phyloP scores from a whole-genome alignment of 805 yeast species.

The Saccharomycopsis capsularis region DNA sequence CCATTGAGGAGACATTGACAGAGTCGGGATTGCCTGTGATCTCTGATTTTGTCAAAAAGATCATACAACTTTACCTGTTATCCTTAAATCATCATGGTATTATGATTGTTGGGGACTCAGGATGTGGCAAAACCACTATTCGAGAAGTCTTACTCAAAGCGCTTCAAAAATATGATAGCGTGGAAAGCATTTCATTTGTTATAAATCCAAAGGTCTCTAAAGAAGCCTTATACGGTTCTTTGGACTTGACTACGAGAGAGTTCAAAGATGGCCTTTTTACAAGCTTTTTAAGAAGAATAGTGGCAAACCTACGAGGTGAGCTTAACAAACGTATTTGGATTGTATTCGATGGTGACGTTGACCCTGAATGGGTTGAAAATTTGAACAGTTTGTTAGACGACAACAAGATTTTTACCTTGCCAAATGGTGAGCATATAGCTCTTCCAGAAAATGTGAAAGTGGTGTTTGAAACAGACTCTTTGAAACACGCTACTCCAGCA shows the following conservation, averaged over 20 bases:
- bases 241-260: slow-evolving; percentile 75
- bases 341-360: slow-evolving; percentile 86
- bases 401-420: slow-evolving; percentile 69
- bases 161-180: slow-evolving; percentile 30
- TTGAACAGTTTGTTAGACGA: slow-evolving; percentile 89
- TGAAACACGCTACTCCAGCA: slow-evolving; percentile 75
- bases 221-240: slow-evolving; percentile 55
- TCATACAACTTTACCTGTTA: slow-evolving; percentile 54
- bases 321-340: slow-evolving; percentile 56
- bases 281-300: slow-evolving; percentile 49
- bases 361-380: slow-evolving; percentile 90
- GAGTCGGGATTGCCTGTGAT: slow-evolving; percentile 31
- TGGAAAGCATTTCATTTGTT: slow-evolving; percentile 35
- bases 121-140: slow-evolving; percentile 62
- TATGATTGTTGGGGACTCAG: slow-evolving; percentile 72
- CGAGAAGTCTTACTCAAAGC: slow-evolving; percentile 45
- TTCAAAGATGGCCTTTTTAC: slow-evolving; percentile 91
- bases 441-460: slow-evolving; percentile 59
- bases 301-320: slow-evolving; percentile 52
- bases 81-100: slow-evolving; percentile 66
- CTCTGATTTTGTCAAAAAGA: slow-evolving; percentile 45
- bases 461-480: slow-evolving; percentile 67
- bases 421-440: slow-evolving; percentile 79
- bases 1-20: slow-evolving; percentile 28
- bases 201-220: slow-evolving; percentile 78